Base-by-base conservation (phyloP, 2,329 filamentous ascomycete genomes). In the Aspergillus fumigatus region DNA sequence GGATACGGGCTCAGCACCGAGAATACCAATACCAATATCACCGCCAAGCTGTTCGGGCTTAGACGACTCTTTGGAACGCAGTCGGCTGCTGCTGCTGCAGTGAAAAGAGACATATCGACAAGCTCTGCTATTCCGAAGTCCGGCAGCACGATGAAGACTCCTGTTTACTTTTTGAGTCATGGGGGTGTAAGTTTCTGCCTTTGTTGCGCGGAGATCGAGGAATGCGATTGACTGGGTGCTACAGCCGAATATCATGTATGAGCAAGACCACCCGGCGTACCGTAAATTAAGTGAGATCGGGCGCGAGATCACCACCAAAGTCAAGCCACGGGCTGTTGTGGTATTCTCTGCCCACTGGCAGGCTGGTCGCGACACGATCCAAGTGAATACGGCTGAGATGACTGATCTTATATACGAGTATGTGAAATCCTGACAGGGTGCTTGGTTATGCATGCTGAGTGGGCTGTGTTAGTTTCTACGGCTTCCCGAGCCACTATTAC, bases 271-370 rank as follows among this genome's bases (percentile, higher is more conserved):
- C 67, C 85, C 87, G 1, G 88, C 84, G 9, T 89, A 88, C 65
- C 69, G 77, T 3, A 77, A 87, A 54, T 81, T 92, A 4, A 81
- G 86, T 62, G 70, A 78, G 25, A 85, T 90, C 52, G 88, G 88
- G 45, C 78, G 72, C 7, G 88, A 91, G 65, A 90, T 92, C 67
- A 90, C 87, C 0, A 77, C 82, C 27, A 82, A 84, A 59, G 83
- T 90, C 47, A 87, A 86, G 65, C 88, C 88, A 1, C 86, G 83
- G 59, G 89, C 88, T 1, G 81, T 92, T 17, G 84, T 92, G 1
- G 86, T 91, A 26, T 87, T 92, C 68, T 90, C 88, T 0, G 89
- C 88, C 1, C 88, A 92, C 71, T 92, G 89, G 88, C 85, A 89
- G 73, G 84, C 80, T 6, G 54, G 67, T 1, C 72, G 73, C 41